Evolutionary conservation across 208 protist species (phyloP).

Genomic region (Crithidia sp.): DNA sequence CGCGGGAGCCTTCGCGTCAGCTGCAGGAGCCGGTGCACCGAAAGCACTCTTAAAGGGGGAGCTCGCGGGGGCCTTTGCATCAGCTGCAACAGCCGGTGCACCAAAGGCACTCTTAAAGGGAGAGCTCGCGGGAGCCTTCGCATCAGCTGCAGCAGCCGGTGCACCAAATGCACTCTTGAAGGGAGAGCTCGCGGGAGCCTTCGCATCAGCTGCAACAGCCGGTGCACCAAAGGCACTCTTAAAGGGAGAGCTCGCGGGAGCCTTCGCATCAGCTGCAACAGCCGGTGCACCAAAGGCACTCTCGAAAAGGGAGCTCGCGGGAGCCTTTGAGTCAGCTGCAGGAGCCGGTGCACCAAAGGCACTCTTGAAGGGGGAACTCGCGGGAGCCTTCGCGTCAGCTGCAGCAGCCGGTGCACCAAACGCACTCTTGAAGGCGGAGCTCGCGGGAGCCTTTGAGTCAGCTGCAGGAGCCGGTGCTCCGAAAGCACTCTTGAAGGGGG

Average conservation of each 20-base stretch:
- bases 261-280: neutral
- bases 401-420: neutral
- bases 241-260: conserved; percentile 2
- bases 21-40: no score
- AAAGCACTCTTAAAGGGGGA: neutral
- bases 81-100: no score
- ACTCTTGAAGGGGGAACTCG: neutral
- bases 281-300: conserved; percentile 8
- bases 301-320: conserved; percentile 17
- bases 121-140: conserved; percentile 18
- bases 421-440: neutral
- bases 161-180: conserved; percentile 22
- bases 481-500: no score
- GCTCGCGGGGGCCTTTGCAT: neutral
- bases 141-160: neutral
- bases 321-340: neutral
- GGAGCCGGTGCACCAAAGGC: no score
- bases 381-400: neutral
- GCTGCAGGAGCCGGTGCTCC: no score
- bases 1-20: neutral
- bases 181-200: conserved; percentile 9
- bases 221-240: no score
- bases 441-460: neutral
- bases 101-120: no score
- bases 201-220: neutral